A percentile compares a stretch with the other conserved stretches of the same genome.
These are phyloP conservation scores for Lichtheimia ramosa DNA, from an alignment of 371 early-diverging fungal species.

Conservation along the genomic window DNA sequence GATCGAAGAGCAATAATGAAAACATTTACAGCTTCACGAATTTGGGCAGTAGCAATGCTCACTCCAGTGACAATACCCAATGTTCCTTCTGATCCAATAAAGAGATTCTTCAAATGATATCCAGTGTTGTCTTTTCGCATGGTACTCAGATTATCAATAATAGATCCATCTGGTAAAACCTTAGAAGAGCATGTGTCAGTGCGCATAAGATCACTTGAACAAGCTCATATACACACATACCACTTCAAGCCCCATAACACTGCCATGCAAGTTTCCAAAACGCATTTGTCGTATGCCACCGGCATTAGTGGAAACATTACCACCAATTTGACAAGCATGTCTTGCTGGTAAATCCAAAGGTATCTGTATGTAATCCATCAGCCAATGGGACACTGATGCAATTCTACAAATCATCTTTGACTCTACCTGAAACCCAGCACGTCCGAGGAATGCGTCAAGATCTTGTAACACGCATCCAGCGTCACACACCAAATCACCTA, in stretches of 20 bases:
- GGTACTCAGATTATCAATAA: slow-evolving; percentile 80
- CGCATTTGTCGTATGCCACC: slow-evolving; percentile 91
- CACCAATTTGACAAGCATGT: slow-evolving; percentile 84
- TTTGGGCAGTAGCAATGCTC: slow-evolving; percentile 65
- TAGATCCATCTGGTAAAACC: slow-evolving; percentile 87
- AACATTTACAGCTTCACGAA: slow-evolving; percentile 54
- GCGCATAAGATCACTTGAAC: neutral
- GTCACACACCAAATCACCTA: slow-evolving; percentile 78
- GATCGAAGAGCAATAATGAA: slow-evolving; percentile 70
- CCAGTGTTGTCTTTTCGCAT: slow-evolving; percentile 90
- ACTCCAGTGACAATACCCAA: slow-evolving; percentile 91
- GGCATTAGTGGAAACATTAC: slow-evolving; percentile 95
- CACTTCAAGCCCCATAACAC: slow-evolving; percentile 83
- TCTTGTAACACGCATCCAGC: slow-evolving; percentile 88
- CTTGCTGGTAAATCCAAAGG: slow-evolving; percentile 95
- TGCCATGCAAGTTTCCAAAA: slow-evolving; percentile 91
- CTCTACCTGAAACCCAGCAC: slow-evolving; percentile 62
- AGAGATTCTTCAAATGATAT: slow-evolving; percentile 92
- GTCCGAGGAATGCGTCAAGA: slow-evolving; percentile 75
- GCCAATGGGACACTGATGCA: neutral
- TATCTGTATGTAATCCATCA: slow-evolving; percentile 49
- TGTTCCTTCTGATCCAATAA: slow-evolving; percentile 97
- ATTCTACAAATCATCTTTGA: neutral
- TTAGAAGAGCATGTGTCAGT: slow-evolving; percentile 12
- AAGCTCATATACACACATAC: slow-evolving; percentile 24